A percentile compares a stretch with the other conserved stretches of the same genome.
Conservation (phyloP, 768 basidiomycete species). For the Coprinopsis cinerea region DNA sequence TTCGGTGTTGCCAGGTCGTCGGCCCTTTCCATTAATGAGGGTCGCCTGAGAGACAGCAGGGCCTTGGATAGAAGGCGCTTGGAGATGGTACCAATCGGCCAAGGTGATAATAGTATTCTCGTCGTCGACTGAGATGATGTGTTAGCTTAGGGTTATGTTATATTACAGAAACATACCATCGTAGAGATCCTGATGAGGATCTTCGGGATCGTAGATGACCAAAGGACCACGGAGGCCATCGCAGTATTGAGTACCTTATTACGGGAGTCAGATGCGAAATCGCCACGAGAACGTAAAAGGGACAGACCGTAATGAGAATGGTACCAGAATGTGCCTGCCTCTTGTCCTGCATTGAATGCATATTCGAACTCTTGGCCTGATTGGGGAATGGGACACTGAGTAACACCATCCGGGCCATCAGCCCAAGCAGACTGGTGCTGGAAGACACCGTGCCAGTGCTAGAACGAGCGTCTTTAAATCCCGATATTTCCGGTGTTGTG, state of each 20-base stretch:
- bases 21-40: constrained; percentile 14
- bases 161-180: neutral
- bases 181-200: constrained; percentile 20
- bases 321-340: constrained; percentile 45
- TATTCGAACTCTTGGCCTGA: constrained; percentile 35
- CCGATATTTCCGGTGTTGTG: neutral
- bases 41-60: constrained; percentile 2
- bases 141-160: neutral
- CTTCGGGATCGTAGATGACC: constrained; percentile 32
- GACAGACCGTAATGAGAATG: constrained; percentile 20
- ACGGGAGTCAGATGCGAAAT: neutral
- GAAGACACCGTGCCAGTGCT: constrained; percentile 45
- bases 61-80: constrained; percentile 15
- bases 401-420: constrained; percentile 35
- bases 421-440: constrained; percentile 31
- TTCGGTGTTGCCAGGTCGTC: constrained; percentile 9
- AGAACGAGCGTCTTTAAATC: neutral
- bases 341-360: constrained; percentile 26
- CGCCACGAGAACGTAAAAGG: neutral
- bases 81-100: constrained; percentile 9
- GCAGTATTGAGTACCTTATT: constrained; percentile 42
- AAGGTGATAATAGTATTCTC: constrained; percentile 26
- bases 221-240: constrained; percentile 41
- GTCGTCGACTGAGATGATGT: constrained; percentile 37
- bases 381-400: constrained; percentile 37